These are phyloP conservation scores for Phaffomyces thermotolerans DNA, from an alignment of 805 yeast species.

Conservation along the genomic window DNA sequence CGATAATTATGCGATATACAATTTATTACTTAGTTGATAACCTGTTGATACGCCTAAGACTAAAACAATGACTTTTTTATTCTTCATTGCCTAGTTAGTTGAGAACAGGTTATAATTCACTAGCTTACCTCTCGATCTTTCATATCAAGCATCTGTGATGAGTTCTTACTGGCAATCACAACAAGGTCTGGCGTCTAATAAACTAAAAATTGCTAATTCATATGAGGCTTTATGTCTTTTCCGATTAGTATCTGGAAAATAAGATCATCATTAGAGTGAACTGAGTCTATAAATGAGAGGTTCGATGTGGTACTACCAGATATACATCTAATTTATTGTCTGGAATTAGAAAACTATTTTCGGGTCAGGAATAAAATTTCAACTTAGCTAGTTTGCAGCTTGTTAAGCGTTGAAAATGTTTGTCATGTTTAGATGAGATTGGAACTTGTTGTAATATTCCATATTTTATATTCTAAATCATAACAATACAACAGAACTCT, in stretches of 20 bases:
- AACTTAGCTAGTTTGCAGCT: too few relatives aligned
- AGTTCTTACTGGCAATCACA: conserved; percentile 37
- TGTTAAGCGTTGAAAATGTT: too few relatives aligned
- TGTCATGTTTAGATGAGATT: too few relatives aligned
- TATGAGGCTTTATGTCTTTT: conserved; percentile 25
- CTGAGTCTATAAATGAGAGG: too few relatives aligned
- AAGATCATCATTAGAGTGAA: too few relatives aligned
- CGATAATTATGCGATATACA: conserved; percentile 36
- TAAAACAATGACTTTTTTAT: conserved; percentile 31
- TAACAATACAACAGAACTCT: too few relatives aligned
- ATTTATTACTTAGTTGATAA: conserved; percentile 30
- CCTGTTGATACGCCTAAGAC: conserved; percentile 39
- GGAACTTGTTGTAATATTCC: too few relatives aligned
- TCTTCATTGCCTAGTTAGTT: conserved; percentile 20
- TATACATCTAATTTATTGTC: too few relatives aligned
- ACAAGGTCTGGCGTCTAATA: conserved; percentile 19
- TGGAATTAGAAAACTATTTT: too few relatives aligned
- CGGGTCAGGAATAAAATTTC: too few relatives aligned
- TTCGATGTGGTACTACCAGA: too few relatives aligned
- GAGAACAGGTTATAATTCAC: conserved; percentile 31
- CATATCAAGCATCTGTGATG: conserved; percentile 31
- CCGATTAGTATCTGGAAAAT: conserved; percentile 6
- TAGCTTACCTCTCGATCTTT: conserved; percentile 26
- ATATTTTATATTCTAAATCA: too few relatives aligned
- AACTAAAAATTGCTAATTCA: conserved; percentile 24